Evolutionary conservation across 352 stramenopile species (phyloP).

Genomic region (Phytophthora sojae): DNA sequence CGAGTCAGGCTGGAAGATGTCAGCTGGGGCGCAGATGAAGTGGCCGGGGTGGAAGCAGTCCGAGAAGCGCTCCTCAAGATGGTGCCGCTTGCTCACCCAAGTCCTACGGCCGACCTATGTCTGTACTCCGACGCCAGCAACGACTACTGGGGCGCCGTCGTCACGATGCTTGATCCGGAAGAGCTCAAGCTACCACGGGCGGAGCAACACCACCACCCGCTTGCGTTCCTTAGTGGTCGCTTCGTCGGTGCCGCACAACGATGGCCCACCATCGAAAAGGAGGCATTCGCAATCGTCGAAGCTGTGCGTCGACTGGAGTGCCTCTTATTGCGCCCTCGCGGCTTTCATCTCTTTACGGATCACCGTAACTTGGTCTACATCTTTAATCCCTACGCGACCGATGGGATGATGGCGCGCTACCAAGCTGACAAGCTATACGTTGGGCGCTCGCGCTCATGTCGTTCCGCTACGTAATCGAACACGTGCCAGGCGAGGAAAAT

Average conservation of each 20-base stretch:
- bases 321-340: slow-evolving; percentile 12
- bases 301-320: slow-evolving; percentile 9
- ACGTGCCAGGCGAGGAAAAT: slow-evolving; percentile 10
- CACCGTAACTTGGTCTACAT: slow-evolving; percentile 31
- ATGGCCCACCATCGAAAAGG: neutral
- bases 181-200: slow-evolving; percentile 2
- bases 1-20: slow-evolving; percentile 9
- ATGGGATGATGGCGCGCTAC: slow-evolving; percentile 10
- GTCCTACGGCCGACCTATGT: slow-evolving; percentile 4
- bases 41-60: too few species aligned
- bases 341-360: slow-evolving; percentile 27
- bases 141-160: neutral
- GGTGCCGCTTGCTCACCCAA: slow-evolving; percentile 15
- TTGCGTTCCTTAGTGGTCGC: slow-evolving; percentile 10
- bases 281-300: neutral
- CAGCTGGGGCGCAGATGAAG: slow-evolving; percentile 18
- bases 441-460: slow-evolving; percentile 19
- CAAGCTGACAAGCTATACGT: slow-evolving; percentile 5
- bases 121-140: slow-evolving; percentile 7
- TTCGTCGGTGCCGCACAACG: neutral
- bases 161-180: neutral
- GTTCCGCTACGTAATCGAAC: slow-evolving; percentile 27
- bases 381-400: slow-evolving; percentile 14
- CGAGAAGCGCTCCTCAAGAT: slow-evolving; percentile 15
- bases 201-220: neutral